Percentiles rank a stretch among this genome's conserved stretches.
Conservation (phyloP, 176 grass and related monocot genomes). For the Carex pumila region DNA sequence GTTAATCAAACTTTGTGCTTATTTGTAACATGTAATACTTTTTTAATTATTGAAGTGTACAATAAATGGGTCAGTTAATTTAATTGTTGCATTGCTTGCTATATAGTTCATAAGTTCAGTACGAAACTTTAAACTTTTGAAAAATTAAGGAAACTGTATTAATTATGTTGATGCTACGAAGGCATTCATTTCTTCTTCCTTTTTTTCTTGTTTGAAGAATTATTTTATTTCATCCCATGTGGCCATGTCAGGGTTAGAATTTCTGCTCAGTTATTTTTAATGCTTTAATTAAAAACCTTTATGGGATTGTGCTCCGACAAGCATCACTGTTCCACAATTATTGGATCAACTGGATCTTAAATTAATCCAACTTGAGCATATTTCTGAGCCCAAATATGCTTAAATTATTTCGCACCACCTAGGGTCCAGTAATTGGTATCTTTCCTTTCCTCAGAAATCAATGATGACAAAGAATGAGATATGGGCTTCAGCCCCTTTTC, state of each 20-base stretch:
- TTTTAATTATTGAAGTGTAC: background rate
- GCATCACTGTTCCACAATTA: background rate
- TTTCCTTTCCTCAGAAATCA: background rate
- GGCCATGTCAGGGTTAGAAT: background rate
- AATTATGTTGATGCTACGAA: background rate
- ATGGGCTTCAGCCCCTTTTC: background rate
- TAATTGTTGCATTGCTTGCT: background rate
- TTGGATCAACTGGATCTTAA: background rate
- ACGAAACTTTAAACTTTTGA: background rate
- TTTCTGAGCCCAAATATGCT: constrained; percentile 8
- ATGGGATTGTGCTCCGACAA: background rate
- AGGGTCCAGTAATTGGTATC: background rate
- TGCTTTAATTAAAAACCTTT: background rate
- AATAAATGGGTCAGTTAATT: background rate
- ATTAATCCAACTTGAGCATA: background rate
- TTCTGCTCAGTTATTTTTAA: background rate
- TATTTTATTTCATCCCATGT: background rate
- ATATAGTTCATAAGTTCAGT: background rate
- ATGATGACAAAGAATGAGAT: background rate
- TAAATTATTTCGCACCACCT: background rate
- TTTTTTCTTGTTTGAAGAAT: background rate
- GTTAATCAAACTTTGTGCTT: background rate
- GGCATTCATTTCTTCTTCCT: background rate
- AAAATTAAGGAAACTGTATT: background rate
- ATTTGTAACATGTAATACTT: background rate